A percentile compares a stretch with the other conserved stretches of the same genome.
Conservation (phyloP, 2,329 filamentous ascomycete species). For the Fusarium falciforme region DNA sequence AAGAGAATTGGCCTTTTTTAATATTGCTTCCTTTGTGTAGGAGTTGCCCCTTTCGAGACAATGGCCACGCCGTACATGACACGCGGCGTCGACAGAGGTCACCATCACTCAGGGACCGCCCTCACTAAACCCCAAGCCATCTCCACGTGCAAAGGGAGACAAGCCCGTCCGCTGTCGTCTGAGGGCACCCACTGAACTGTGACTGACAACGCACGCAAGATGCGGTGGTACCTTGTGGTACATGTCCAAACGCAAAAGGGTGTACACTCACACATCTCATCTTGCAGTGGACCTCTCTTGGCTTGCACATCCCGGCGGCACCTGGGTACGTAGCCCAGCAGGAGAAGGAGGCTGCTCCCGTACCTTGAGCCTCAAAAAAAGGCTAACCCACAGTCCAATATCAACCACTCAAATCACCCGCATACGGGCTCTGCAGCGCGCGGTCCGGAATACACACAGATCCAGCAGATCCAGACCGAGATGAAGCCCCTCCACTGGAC, state of each 20-base stretch:
- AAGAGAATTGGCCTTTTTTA: background rate
- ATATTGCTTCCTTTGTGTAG: background rate
- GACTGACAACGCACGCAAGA: conserved; percentile 10
- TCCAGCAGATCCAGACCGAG: background rate
- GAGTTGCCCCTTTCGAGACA: background rate
- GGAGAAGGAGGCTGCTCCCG: conserved; percentile 19
- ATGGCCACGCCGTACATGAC: background rate
- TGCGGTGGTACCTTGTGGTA: conserved; percentile 22
- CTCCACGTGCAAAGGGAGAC: conserved; percentile 30
- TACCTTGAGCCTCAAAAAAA: conserved; percentile 24
- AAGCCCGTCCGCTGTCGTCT: conserved; percentile 5
- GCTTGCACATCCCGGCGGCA: conserved; percentile 22
- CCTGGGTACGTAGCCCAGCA: conserved; percentile 10
- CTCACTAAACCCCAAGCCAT: conserved; percentile 16
- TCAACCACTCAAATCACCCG: background rate
- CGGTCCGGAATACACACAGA: background rate
- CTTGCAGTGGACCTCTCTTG: conserved; percentile 28
- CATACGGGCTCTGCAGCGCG: background rate
- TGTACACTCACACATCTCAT: conserved; percentile 31
- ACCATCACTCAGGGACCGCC: conserved; percentile 4
- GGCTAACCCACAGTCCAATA: background rate
- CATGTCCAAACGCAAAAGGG: background rate
- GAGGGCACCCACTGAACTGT: background rate
- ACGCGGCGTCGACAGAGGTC: conserved; percentile 8
- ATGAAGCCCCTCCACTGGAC: background rate